These are phyloP conservation scores for Filobasidium wieringae DNA, from an alignment of 768 basidiomycete genomes.

Conservation along the genomic window DNA sequence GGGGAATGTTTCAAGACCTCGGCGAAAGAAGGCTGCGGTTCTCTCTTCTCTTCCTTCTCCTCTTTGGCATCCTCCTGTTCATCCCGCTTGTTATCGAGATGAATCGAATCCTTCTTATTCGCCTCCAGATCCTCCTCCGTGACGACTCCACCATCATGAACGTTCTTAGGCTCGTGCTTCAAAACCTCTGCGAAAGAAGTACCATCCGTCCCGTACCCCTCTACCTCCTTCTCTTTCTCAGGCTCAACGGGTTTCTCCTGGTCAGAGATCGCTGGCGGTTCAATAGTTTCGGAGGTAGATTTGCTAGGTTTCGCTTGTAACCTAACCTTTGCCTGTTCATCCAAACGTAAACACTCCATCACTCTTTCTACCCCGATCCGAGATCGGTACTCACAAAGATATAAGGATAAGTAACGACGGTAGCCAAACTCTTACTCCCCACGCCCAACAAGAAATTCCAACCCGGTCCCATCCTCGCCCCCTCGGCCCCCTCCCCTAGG, in stretches of 20 bases:
- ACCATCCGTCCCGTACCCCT: neutral
- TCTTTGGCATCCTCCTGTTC: too few species aligned
- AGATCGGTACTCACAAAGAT: conserved; percentile 44
- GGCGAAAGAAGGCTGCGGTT: conserved; percentile 15
- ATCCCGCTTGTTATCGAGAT: neutral
- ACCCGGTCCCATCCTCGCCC: conserved; percentile 60
- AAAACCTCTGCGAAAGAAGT: conserved; percentile 17
- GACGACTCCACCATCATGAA: conserved; percentile 7
- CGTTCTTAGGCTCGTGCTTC: conserved; percentile 11
- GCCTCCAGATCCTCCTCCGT: conserved; percentile 18
- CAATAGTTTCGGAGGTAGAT: neutral
- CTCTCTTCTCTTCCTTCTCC: too few species aligned
- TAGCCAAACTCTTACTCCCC: conserved; percentile 85
- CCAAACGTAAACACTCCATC: neutral
- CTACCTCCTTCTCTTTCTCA: neutral
- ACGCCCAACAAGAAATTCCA: conserved; percentile 79
- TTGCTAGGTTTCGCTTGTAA: conserved; percentile 67
- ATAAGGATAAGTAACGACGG: conserved; percentile 52
- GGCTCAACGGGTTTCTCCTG: neutral
- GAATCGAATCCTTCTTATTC: conserved; percentile 35
- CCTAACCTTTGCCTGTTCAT: conserved; percentile 57
- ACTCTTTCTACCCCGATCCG: conserved; percentile 52
- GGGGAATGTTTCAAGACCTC: conserved; percentile 15
- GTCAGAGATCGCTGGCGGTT: too few species aligned
- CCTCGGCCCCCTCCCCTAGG: conserved; percentile 37